Base-by-base conservation (phyloP, 345 rosid genomes). In the Triadica sebifera region DNA sequence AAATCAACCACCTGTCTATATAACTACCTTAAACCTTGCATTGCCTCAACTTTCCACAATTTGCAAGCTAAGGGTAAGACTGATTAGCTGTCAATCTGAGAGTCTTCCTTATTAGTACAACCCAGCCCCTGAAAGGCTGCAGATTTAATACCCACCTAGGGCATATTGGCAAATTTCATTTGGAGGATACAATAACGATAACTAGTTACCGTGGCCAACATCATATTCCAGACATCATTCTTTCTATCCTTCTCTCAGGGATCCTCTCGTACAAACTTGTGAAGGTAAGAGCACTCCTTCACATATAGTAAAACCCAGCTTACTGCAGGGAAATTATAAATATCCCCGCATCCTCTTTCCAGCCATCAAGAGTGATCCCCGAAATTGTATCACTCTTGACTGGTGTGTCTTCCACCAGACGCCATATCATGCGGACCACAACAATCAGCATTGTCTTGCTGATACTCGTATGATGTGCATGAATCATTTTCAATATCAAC, bases 401-500 rank as follows among this genome's bases (percentile, higher is more conserved):
- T 58, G 3, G 66, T 67, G 67, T 71, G 69, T 58, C 74, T 73
- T 52, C 43, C 59, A 51, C 71, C 61, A 55, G 38, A 64, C 60
- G 49, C 74, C 11, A 25, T 58, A 57, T 70, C 59, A 46, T 65
- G 69, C 29, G 80, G 69, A 64, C 43, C 71, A 11, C 38, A 22
- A 52, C 67, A 57, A 29, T 73, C 80, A 49, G 43, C 68, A 59
- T 62, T 74, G 46, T 75, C 77, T 66, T 34, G 62, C 46, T 73
- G 80, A 73, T 52, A 73, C 69, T 81, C 84, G 3, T 69, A 81
- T 13, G 85, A 83, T 11, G 83, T 79, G 64, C 82, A 83, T 7
- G 83, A 85, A 66, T 77, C 88, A 77, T 81, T 83, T 52, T 62
- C 80, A 47, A 50, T 3, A 77, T 78, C 76, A 49, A 61, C 69